Conservation (phyloP, 2,329 filamentous ascomycete genomes). For the Colletotrichum ledebouriae region DNA sequence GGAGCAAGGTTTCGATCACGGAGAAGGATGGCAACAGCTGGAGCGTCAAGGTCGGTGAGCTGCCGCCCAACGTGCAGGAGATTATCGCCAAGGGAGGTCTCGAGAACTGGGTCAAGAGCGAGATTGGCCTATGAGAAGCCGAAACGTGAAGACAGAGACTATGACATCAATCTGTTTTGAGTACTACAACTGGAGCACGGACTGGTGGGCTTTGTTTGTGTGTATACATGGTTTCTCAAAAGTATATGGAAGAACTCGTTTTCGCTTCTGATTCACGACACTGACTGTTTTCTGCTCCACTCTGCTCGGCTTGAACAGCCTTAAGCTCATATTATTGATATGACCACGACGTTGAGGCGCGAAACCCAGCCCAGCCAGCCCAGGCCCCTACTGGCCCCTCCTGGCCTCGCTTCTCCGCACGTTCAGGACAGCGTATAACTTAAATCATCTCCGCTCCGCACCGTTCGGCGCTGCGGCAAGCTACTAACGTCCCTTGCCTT, state of each 20-base stretch:
- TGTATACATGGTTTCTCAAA: background rate
- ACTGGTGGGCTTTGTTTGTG: background rate
- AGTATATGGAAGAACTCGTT: background rate
- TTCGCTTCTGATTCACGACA: background rate
- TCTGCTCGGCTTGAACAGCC: background rate
- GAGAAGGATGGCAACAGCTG: slow-evolving; percentile 78
- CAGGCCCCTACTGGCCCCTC: no score
- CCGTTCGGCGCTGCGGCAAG: slow-evolving; percentile 1
- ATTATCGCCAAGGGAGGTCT: slow-evolving; percentile 84
- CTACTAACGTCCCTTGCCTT: background rate
- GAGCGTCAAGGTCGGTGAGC: slow-evolving; percentile 85
- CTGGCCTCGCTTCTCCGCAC: background rate
- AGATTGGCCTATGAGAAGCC: slow-evolving; percentile 60
- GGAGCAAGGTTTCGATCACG: slow-evolving; percentile 77
- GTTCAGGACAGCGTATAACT: background rate
- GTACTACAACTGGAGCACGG: slow-evolving; percentile 9
- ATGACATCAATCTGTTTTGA: slow-evolving; percentile 12
- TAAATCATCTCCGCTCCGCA: background rate
- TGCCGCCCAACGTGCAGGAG: slow-evolving; percentile 88
- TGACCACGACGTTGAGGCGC: background rate
- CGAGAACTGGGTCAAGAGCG: slow-evolving; percentile 84
- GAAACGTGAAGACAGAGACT: background rate
- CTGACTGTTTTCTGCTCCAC: background rate
- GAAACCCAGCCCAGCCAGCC: background rate
- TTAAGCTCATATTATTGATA: background rate